Conservation (phyloP, 768 basidiomycete species). For the Tulasnella sp. region DNA sequence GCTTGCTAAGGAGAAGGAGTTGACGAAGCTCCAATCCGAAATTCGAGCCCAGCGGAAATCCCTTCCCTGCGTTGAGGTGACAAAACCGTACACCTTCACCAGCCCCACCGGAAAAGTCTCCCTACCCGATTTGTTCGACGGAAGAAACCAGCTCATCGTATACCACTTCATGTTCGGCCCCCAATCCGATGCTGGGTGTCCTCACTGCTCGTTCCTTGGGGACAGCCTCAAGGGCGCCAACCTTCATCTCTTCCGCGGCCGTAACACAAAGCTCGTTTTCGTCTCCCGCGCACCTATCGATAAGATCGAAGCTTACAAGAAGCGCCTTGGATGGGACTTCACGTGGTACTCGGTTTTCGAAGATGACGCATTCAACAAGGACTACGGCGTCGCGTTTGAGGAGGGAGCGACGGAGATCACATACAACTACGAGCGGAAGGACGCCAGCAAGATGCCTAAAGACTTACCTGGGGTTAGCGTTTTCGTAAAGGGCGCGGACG, state of each 20-base stretch:
- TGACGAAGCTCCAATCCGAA: not conserved
- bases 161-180: constrained; percentile 6
- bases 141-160: not conserved
- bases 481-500: not conserved
- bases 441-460: not conserved
- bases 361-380: not conserved
- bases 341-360: not conserved
- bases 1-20: not conserved
- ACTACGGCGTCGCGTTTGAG: constrained; percentile 4
- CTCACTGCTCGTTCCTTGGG: not conserved
- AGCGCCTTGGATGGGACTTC: not conserved
- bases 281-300: not conserved
- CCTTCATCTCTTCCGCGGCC: not conserved
- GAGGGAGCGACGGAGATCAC: not conserved
- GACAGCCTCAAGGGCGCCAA: not conserved
- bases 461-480: not conserved
- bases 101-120: not conserved
- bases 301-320: not conserved
- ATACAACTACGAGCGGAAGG: not conserved
- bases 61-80: not conserved
- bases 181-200: not conserved
- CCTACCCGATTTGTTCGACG: not conserved
- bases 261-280: not conserved
- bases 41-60: not conserved
- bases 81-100: not conserved